Percentiles rank a stretch among this genome's conserved stretches.
Conservation (phyloP, 192 early-diverging fungal genomes). For the Linnemannia zychae region DNA sequence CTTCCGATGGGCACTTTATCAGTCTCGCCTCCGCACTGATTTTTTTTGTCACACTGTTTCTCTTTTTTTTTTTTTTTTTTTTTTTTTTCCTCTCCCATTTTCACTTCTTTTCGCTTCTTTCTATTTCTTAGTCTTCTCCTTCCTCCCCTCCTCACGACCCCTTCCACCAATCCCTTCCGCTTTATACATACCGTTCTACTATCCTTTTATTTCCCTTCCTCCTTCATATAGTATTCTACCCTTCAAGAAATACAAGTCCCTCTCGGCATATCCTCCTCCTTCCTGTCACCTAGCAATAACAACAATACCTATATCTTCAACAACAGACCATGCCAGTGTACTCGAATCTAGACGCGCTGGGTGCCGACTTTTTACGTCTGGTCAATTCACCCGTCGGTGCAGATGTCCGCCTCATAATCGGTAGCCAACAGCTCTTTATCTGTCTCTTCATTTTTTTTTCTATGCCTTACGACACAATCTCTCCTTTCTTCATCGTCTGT, state of each 20-base stretch:
- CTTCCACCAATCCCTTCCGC: background rate
- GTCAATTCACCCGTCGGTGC: conserved; percentile 43
- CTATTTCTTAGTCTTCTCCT: background rate
- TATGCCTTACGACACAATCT: background rate
- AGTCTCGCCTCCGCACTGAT: background rate
- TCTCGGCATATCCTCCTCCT: background rate
- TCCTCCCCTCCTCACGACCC: background rate
- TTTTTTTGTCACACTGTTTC: too few relatives aligned
- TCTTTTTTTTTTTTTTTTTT: background rate
- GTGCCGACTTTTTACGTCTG: conserved; percentile 36
- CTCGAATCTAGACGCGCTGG: conserved; percentile 40
- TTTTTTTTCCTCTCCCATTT: background rate
- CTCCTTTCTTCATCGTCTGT: background rate
- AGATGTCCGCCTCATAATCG: conserved; percentile 43
- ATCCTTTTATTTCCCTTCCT: background rate
- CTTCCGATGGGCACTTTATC: background rate
- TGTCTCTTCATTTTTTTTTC: background rate
- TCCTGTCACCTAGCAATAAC: background rate
- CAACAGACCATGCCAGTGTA: conserved; percentile 27
- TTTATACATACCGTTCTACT: background rate
- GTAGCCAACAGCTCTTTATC: conserved; percentile 14
- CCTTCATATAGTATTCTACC: background rate
- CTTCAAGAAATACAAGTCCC: background rate
- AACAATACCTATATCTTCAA: background rate
- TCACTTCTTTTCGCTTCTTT: background rate